Evolutionary conservation across 805 yeast genomes (phyloP).

Genomic region (Yamadazyma akitaensis): DNA sequence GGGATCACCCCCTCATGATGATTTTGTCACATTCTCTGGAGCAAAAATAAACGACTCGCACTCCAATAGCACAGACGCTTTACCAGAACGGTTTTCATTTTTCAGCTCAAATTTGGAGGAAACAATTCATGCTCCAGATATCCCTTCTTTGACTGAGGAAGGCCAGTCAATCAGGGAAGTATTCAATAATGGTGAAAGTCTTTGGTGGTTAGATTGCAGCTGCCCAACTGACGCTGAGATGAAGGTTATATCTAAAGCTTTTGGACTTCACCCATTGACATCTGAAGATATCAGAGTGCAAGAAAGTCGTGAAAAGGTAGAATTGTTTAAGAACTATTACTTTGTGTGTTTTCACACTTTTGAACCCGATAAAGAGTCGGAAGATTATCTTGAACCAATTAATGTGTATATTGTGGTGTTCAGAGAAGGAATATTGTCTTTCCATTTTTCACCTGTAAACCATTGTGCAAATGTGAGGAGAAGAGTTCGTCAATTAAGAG

Average conservation of each 20-base stretch:
- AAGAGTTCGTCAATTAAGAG: slow-evolving; percentile 76
- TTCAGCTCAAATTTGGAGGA: slow-evolving; percentile 80
- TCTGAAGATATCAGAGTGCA: slow-evolving; percentile 96
- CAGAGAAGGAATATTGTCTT: slow-evolving; percentile 55
- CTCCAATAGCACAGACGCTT: slow-evolving; percentile 2
- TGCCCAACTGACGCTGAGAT: slow-evolving; percentile 95
- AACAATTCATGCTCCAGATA: slow-evolving; percentile 85
- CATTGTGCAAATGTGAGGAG: slow-evolving; percentile 72
- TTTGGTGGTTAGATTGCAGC: slow-evolving; percentile 95
- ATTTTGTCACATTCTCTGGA: slow-evolving; percentile 11
- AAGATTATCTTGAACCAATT: slow-evolving; percentile 79
- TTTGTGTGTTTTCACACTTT: slow-evolving; percentile 97
- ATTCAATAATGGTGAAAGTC: slow-evolving; percentile 67
- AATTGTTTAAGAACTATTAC: slow-evolving; percentile 82
- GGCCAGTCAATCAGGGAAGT: slow-evolving; percentile 65
- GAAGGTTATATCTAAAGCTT: slow-evolving; percentile 87
- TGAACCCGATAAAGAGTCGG: slow-evolving; percentile 77
- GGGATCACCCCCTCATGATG: slow-evolving; percentile 5
- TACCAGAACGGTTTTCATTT: slow-evolving; percentile 79
- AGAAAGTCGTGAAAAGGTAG: slow-evolving; percentile 96
- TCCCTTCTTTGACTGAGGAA: slow-evolving; percentile 69
- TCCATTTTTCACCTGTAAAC: slow-evolving; percentile 56
- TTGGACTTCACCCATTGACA: slow-evolving; percentile 96
- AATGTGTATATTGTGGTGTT: slow-evolving; percentile 68
- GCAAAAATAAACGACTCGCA: slow-evolving; percentile 4